Conservation (phyloP, 208 protist genomes). For the Angomonas ambiguus region DNA sequence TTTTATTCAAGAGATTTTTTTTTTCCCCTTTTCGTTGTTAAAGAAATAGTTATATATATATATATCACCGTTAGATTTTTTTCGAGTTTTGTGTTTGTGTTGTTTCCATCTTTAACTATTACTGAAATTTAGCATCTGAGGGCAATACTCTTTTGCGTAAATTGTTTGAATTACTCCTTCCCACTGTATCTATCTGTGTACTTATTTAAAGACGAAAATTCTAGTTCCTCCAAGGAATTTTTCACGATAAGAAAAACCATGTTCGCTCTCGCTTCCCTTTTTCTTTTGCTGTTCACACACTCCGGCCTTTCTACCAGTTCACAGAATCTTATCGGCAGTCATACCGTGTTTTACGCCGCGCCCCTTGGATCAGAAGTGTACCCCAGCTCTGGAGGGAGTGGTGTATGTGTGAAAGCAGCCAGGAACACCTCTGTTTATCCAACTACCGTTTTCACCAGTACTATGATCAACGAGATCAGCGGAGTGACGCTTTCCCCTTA, state of each 20-base stretch:
- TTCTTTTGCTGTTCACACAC: neutral
- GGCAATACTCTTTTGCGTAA: no score
- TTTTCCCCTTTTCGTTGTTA: neutral
- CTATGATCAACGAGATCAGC: neutral
- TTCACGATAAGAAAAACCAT: neutral
- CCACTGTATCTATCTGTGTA: no score
- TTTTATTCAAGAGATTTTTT: neutral
- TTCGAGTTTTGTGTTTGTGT: constrained; percentile 4
- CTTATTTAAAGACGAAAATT: no score
- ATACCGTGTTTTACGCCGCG: neutral
- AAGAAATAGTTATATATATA: neutral
- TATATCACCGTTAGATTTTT: neutral
- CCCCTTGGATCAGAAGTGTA: neutral
- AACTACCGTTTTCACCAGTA: neutral
- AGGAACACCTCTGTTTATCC: neutral
- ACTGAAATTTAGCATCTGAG: no score
- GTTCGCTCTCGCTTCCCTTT: neutral
- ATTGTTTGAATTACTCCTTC: no score
- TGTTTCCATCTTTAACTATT: no score
- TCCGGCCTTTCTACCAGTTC: neutral
- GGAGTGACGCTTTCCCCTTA: neutral
- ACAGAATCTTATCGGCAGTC: neutral
- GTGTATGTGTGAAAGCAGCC: neutral
- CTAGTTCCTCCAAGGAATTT: neutral
- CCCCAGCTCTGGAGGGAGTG: neutral